phyloP scores from a whole-genome alignment of 345 rosid species.

The Bruguiera gymnorhiza region DNA sequence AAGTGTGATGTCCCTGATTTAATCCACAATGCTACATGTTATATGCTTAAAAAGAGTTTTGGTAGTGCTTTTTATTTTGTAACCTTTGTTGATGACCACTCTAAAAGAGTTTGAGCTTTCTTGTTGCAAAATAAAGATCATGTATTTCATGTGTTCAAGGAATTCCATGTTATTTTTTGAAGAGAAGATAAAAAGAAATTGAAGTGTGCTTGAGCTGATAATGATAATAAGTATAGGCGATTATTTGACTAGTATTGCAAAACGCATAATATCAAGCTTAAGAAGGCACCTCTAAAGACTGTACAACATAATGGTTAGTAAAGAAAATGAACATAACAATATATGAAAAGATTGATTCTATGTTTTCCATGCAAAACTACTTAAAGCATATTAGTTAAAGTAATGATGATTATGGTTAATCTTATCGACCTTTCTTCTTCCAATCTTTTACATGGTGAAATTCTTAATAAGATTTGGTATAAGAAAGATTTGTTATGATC shows the following conservation, averaged over 20 bases:
- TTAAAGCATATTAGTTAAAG: background rate
- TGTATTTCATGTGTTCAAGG: background rate
- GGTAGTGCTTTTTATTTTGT: background rate
- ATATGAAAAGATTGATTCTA: background rate
- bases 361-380: background rate
- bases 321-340: background rate
- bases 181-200: background rate
- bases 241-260: background rate
- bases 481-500: background rate
- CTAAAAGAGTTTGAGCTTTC: background rate
- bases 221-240: background rate
- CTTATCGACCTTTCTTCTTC: background rate
- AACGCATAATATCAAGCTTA: background rate
- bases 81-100: background rate
- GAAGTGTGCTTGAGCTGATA: background rate
- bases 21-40: background rate
- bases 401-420: background rate
- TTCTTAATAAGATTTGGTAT: background rate
- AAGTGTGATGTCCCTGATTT: too few species aligned
- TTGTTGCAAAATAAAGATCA: background rate
- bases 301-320: background rate
- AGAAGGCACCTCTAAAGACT: background rate
- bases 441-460: background rate
- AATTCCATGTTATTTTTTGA: background rate
- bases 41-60: background rate